These are phyloP conservation scores for Candida taoyuanica DNA, from an alignment of 805 yeast genomes.

Conservation along the genomic window DNA sequence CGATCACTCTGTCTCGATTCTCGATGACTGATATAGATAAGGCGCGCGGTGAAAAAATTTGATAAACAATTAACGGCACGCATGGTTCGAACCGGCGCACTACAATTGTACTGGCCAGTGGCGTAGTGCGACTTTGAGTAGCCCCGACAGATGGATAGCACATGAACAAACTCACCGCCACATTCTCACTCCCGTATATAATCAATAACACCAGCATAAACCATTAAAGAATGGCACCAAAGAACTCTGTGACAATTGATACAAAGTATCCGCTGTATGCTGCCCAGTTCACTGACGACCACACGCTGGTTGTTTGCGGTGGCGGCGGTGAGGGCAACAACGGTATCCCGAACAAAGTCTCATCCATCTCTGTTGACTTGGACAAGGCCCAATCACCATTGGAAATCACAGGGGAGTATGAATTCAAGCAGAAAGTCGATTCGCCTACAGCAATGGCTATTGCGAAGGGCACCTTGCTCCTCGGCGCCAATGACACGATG, in stretches of 20 bases:
- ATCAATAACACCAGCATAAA: too few relatives aligned
- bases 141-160: neutral
- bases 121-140: too few relatives aligned
- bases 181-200: too few relatives aligned
- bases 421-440: slow-evolving; percentile 63
- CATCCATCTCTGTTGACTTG: slow-evolving; percentile 57
- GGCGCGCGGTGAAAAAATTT: too few relatives aligned
- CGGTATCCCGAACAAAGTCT: slow-evolving; percentile 81
- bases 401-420: slow-evolving; percentile 59
- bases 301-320: slow-evolving; percentile 70
- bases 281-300: slow-evolving; percentile 60
- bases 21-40: too few relatives aligned
- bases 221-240: neutral
- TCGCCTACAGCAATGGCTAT: slow-evolving; percentile 82
- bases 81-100: neutral
- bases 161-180: too few relatives aligned
- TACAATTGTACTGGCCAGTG: neutral
- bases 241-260: slow-evolving; percentile 9
- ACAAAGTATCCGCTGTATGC: slow-evolving; percentile 72
- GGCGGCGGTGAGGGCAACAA: slow-evolving; percentile 96
- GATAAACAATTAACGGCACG: too few relatives aligned
- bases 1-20: too few relatives aligned
- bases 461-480: slow-evolving; percentile 42
- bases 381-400: slow-evolving; percentile 37
- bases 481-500: slow-evolving; percentile 73